phyloP scores from a whole-genome alignment of 192 early-diverging fungal species.

The Linderina pennispora region DNA sequence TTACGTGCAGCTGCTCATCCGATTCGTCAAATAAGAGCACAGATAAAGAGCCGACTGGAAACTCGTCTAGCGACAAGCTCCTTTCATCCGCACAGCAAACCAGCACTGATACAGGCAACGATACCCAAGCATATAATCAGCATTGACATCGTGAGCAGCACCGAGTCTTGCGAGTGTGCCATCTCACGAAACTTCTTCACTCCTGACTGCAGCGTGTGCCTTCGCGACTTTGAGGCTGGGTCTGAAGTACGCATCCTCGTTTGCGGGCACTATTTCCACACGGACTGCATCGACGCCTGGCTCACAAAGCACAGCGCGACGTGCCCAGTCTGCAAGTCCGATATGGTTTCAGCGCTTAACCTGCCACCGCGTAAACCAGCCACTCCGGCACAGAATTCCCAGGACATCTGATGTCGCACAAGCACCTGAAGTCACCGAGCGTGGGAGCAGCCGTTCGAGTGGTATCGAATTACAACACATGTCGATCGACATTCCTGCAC shows the following conservation, averaged over 20 bases:
- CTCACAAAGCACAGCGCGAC: slow-evolving; percentile 11
- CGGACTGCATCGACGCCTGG: slow-evolving; percentile 51
- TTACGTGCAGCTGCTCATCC: neutral
- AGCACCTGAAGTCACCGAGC: too few species aligned
- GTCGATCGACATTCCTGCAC: too few species aligned
- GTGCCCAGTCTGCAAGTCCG: slow-evolving; percentile 19
- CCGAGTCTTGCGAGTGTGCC: neutral
- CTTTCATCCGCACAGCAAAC: neutral
- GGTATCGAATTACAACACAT: too few species aligned
- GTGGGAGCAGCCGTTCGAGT: too few species aligned
- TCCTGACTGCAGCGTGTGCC: slow-evolving; percentile 13
- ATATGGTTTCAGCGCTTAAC: slow-evolving; percentile 10
- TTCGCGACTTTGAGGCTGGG: slow-evolving; percentile 3
- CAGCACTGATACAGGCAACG: neutral
- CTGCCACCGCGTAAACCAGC: slow-evolving; percentile 1
- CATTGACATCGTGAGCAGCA: neutral
- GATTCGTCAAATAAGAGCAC: neutral
- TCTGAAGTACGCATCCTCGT: slow-evolving; percentile 5
- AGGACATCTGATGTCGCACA: too few species aligned
- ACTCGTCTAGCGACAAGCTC: neutral
- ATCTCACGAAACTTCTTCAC: slow-evolving; percentile 4
- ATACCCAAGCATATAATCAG: neutral
- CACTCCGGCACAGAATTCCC: neutral
- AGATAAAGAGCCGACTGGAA: too few species aligned
- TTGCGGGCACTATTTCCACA: slow-evolving; percentile 57